Conservation (phyloP, 768 basidiomycete genomes). For the Tubosaeta sp. region DNA sequence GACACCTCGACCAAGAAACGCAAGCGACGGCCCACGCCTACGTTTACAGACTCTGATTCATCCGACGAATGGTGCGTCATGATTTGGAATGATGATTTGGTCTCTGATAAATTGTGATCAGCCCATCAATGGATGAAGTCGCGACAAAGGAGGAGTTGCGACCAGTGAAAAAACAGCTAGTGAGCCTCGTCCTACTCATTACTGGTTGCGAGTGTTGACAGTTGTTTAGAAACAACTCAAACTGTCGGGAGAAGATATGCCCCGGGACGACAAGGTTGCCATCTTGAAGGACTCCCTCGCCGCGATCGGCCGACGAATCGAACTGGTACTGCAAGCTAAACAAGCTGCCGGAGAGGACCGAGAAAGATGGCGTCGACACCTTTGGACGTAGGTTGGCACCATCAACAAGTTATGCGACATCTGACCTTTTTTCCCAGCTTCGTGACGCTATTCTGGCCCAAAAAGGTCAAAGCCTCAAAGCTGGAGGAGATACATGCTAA, state of each 20-base stretch:
- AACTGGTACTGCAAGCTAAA: conserved; percentile 72
- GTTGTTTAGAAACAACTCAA: conserved; percentile 86
- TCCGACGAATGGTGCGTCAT: conserved; percentile 83
- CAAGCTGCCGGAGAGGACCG: conserved; percentile 75
- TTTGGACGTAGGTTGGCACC: conserved; percentile 82
- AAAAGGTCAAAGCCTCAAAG: conserved; percentile 92
- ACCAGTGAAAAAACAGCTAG: conserved; percentile 95
- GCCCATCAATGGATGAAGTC: conserved; percentile 93
- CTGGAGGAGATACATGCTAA: conserved; percentile 94
- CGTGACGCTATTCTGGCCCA: conserved; percentile 95
- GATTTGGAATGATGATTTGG: not conserved
- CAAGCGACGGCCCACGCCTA: conserved; percentile 93
- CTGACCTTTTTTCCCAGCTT: conserved; percentile 54
- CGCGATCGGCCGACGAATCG: conserved; percentile 90
- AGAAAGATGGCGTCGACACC: conserved; percentile 85
- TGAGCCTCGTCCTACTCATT: conserved; percentile 34
- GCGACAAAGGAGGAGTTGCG: conserved; percentile 92
- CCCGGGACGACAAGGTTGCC: conserved; percentile 92
- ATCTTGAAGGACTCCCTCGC: conserved; percentile 94
- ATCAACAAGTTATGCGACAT: not conserved
- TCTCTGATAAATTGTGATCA: conserved; percentile 27
- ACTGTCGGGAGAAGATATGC: conserved; percentile 87
- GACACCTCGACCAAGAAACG: conserved; percentile 65
- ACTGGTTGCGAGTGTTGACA: conserved; percentile 2
- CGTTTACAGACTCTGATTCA: conserved; percentile 92